phyloP scores from a whole-genome alignment of 2,329 filamentous ascomycete species.

The Mycosphaerella sp. region DNA sequence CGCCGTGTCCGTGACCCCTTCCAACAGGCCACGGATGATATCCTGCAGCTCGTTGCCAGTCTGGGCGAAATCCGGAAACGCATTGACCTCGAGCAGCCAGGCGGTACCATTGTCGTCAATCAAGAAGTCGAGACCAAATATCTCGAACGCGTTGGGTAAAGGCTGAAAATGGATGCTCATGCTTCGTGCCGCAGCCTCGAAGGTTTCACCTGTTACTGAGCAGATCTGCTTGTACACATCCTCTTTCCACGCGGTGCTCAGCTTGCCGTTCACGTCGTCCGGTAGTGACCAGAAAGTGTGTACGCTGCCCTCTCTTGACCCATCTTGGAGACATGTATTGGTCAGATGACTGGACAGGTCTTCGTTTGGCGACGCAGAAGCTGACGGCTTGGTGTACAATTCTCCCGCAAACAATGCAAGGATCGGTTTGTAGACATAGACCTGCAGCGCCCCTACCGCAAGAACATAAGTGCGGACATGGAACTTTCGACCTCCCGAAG shows the following conservation, averaged over 20 bases:
- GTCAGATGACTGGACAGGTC: slow-evolving; percentile 76
- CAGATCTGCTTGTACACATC: slow-evolving; percentile 70
- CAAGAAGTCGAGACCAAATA: slow-evolving; percentile 87
- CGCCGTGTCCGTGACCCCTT: slow-evolving; percentile 61
- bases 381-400: slow-evolving; percentile 62
- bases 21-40: slow-evolving; percentile 71
- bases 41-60: slow-evolving; percentile 68
- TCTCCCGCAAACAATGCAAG: slow-evolving; percentile 83
- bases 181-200: slow-evolving; percentile 75
- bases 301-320: slow-evolving; percentile 58
- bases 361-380: slow-evolving; percentile 33
- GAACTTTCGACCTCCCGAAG: slow-evolving; percentile 67
- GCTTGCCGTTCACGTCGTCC: slow-evolving; percentile 26
- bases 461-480: slow-evolving; percentile 91
- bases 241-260: slow-evolving; percentile 45
- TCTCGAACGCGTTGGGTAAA: slow-evolving; percentile 79
- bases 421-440: slow-evolving; percentile 87
- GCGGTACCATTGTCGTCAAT: slow-evolving; percentile 59
- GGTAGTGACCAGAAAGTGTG: slow-evolving; percentile 68
- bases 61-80: slow-evolving; percentile 93
- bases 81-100: slow-evolving; percentile 87
- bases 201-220: slow-evolving; percentile 65
- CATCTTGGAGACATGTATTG: slow-evolving; percentile 82
- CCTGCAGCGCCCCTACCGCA: slow-evolving; percentile 66
- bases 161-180: slow-evolving; percentile 92